These are phyloP conservation scores for Nyctanthes arbortristis DNA, from an alignment of 257 asterid species.

Conservation along the genomic window DNA sequence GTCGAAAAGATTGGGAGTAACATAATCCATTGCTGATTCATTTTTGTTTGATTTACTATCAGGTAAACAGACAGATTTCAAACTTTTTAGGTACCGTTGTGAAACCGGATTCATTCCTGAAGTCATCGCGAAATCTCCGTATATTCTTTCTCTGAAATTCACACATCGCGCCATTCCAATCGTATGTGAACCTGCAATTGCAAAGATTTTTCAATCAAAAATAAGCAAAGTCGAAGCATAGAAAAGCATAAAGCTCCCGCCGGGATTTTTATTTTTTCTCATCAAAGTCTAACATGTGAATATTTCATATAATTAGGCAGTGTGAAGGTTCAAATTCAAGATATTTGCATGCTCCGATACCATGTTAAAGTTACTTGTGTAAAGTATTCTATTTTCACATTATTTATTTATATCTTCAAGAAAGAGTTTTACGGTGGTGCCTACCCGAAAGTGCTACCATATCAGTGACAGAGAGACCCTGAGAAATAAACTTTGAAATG, in stretches of 20 bases:
- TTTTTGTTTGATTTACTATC: conserved; percentile 49
- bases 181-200: conserved; percentile 78
- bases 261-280: no score
- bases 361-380: no score
- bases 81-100: conserved; percentile 38
- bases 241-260: background rate
- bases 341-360: no score
- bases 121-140: conserved; percentile 56
- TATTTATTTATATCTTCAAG: no score
- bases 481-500: conserved; percentile 70
- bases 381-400: background rate
- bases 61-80: conserved; percentile 67
- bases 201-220: background rate
- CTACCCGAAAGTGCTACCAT: conserved; percentile 95
- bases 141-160: conserved; percentile 72
- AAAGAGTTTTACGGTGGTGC: background rate
- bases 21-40: conserved; percentile 76
- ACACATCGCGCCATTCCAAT: conserved; percentile 87
- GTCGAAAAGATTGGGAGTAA: conserved; percentile 66
- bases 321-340: no score
- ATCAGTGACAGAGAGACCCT: conserved; percentile 82
- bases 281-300: no score
- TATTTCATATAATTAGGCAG: no score
- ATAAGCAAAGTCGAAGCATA: background rate
- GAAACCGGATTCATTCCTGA: conserved; percentile 48